These are phyloP conservation scores for Leccinum subtestaceum DNA, from an alignment of 768 basidiomycete genomes.

Conservation along the genomic window DNA sequence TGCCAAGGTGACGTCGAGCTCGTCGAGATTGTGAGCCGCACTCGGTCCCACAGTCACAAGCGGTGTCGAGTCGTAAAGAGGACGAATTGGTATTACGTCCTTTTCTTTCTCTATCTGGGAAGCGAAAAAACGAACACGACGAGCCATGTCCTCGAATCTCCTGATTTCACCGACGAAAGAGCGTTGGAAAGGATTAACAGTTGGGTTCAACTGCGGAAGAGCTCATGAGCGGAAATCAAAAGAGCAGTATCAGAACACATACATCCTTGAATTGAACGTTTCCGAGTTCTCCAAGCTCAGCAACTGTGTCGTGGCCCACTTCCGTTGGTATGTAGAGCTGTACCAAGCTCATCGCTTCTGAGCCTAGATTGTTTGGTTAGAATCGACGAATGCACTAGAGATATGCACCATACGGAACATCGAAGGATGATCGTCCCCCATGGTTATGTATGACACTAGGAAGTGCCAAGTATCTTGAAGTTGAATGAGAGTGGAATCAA, in stretches of 20 bases:
- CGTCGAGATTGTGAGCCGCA: constrained; percentile 90
- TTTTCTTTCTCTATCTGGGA: constrained; percentile 84
- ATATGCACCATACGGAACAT: constrained; percentile 61
- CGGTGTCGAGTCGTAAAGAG: constrained; percentile 82
- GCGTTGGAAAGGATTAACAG: constrained; percentile 96
- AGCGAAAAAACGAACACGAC: constrained; percentile 87
- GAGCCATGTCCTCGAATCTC: constrained; percentile 92
- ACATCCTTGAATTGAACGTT: constrained; percentile 98
- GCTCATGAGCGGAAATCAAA: constrained; percentile 3
- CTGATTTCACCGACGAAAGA: constrained; percentile 97
- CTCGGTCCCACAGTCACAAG: constrained; percentile 89
- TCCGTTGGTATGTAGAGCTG: constrained; percentile 97
- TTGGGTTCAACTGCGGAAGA: constrained; percentile 75
- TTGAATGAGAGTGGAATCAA: neutral
- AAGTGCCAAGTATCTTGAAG: neutral
- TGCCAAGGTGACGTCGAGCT: constrained; percentile 80
- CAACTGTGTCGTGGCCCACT: constrained; percentile 95
- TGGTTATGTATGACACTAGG: constrained; percentile 25
- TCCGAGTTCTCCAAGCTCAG: constrained; percentile 92
- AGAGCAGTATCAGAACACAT: constrained; percentile 29
- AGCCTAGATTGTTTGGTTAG: constrained; percentile 50
- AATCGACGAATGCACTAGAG: neutral
- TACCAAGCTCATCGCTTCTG: constrained; percentile 97
- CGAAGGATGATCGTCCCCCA: constrained; percentile 81
- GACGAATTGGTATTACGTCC: constrained; percentile 77